These are phyloP conservation scores for Hermanozyma aechmeae DNA, from an alignment of 805 yeast genomes.

Conservation along the genomic window DNA sequence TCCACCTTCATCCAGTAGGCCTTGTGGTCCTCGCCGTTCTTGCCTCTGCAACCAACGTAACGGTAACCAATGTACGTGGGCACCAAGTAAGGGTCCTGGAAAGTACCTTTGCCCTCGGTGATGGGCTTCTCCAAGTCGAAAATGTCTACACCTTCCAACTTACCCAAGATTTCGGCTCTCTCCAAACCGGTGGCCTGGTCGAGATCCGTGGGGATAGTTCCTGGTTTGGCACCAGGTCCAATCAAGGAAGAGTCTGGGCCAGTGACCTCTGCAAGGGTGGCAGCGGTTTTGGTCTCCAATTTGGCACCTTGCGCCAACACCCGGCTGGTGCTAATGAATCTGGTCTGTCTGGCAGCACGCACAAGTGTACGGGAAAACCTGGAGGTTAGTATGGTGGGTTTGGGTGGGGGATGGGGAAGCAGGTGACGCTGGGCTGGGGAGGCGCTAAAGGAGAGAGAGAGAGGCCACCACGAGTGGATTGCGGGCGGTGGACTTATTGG, in stretches of 20 bases:
- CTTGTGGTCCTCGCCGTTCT: slow-evolving; percentile 78
- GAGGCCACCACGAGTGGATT: too few species aligned
- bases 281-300: slow-evolving; percentile 51
- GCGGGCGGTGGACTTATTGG: too few species aligned
- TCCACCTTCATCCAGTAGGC: slow-evolving; percentile 90
- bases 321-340: slow-evolving; percentile 28
- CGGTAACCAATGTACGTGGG: slow-evolving; percentile 89
- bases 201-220: slow-evolving; percentile 82
- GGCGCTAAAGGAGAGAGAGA: too few species aligned
- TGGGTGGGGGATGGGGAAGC: too few species aligned
- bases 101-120: slow-evolving; percentile 82
- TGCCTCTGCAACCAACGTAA: slow-evolving; percentile 96
- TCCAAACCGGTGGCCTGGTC: slow-evolving; percentile 98
- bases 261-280: slow-evolving; percentile 64
- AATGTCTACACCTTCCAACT: slow-evolving; percentile 90
- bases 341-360: slow-evolving; percentile 22
- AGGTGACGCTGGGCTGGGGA: too few species aligned
- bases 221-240: slow-evolving; percentile 85
- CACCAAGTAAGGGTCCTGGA: slow-evolving; percentile 78
- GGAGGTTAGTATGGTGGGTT: slow-evolving; percentile 9
- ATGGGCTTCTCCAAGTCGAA: slow-evolving; percentile 86
- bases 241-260: slow-evolving; percentile 65
- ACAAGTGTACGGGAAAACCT: slow-evolving; percentile 29
- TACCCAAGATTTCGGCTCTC: slow-evolving; percentile 90
- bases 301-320: slow-evolving; percentile 13